Percentiles rank a stretch among this genome's conserved stretches.
Evolutionary conservation across 345 rosid genomes (phyloP).

Genomic region (Eucalyptus coolabah): DNA sequence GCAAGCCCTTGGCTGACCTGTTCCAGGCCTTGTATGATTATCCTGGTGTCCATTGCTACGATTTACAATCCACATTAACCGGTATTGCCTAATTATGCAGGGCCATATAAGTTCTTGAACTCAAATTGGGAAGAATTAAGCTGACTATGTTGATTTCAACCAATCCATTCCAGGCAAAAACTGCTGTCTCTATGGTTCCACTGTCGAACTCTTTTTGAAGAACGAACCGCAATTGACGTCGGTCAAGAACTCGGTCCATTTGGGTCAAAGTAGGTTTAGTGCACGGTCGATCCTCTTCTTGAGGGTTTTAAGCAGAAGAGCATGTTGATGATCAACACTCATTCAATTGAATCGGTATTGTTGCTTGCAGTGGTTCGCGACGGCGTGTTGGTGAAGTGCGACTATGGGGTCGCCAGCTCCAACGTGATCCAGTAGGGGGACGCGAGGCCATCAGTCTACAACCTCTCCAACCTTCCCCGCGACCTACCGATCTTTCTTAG

Average conservation of each 20-base stretch:
- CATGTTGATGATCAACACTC: background rate
- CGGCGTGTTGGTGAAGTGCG: conserved; percentile 14
- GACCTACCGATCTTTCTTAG: conserved; percentile 61
- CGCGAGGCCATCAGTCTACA: conserved; percentile 46
- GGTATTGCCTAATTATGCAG: background rate
- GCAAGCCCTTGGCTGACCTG: too few relatives aligned
- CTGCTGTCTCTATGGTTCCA: conserved; percentile 73
- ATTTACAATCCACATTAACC: too few relatives aligned
- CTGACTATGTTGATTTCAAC: background rate
- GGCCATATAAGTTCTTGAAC: background rate
- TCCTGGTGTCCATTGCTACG: too few relatives aligned
- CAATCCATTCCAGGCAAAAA: conserved; percentile 36
- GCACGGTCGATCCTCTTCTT: background rate
- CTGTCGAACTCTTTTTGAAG: conserved; percentile 36
- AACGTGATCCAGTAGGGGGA: conserved; percentile 38
- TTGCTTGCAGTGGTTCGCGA: conserved; percentile 45
- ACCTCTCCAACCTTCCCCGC: conserved; percentile 59
- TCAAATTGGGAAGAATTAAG: background rate
- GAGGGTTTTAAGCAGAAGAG: background rate
- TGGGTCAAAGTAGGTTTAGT: conserved; percentile 64
- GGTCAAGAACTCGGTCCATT: conserved; percentile 77
- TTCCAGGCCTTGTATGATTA: too few relatives aligned
- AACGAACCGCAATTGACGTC: conserved; percentile 88
- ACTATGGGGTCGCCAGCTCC: too few relatives aligned
- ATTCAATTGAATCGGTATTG: background rate